Percentiles rank a stretch among this genome's conserved stretches.
These are phyloP conservation scores for Alternaria novae-zelandiae DNA, from an alignment of 2,329 filamentous ascomycete genomes.

Conservation along the genomic window DNA sequence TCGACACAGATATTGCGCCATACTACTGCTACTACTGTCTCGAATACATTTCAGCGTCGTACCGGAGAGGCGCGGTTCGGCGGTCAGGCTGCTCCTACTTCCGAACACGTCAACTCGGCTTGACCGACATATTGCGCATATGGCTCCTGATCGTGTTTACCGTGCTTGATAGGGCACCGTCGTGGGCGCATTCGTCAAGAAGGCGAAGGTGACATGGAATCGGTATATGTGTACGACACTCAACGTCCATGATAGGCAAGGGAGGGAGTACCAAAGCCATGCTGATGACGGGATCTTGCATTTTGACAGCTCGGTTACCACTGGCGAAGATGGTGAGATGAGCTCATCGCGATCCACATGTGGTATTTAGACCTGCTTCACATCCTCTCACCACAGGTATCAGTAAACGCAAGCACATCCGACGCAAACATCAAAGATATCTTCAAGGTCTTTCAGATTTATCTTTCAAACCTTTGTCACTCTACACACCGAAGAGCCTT, in stretches of 20 bases:
- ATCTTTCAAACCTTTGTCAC: not conserved
- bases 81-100: slow-evolving; percentile 4
- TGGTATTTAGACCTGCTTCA: slow-evolving; percentile 3
- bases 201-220: slow-evolving; percentile 5
- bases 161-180: slow-evolving; percentile 6
- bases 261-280: slow-evolving; percentile 15
- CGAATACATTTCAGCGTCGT: slow-evolving; percentile 3
- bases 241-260: slow-evolving; percentile 2
- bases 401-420: not conserved
- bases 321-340: not conserved
- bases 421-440: not conserved
- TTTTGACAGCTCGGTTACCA: slow-evolving; percentile 25
- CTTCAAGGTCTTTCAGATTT: not conserved
- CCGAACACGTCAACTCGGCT: slow-evolving; percentile 14
- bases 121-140: slow-evolving; percentile 9
- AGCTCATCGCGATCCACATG: slow-evolving; percentile 3
- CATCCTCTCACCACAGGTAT: not conserved
- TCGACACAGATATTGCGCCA: slow-evolving; percentile 9
- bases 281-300: slow-evolving; percentile 21
- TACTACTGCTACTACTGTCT: slow-evolving; percentile 1
- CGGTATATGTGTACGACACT: slow-evolving; percentile 8
- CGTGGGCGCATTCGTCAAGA: slow-evolving; percentile 1
- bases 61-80: slow-evolving; percentile 7
- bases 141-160: not conserved
- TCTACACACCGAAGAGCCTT: not conserved